A percentile compares a stretch with the other conserved stretches of the same genome.
Conservation (phyloP, 441 rosid genomes). For the Francoa sonchifolia region DNA sequence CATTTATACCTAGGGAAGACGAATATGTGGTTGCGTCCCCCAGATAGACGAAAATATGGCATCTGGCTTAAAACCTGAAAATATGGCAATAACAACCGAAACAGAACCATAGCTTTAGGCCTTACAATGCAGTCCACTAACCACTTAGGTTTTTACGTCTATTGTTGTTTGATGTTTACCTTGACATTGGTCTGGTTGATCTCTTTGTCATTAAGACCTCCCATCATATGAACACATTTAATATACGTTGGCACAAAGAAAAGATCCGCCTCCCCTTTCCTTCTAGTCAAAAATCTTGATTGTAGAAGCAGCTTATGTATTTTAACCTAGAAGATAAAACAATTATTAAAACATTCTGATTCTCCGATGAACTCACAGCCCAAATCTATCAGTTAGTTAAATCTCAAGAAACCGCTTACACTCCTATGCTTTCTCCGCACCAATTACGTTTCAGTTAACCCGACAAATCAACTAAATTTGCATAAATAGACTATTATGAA, state of each 20-base stretch:
- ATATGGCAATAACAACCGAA: neutral
- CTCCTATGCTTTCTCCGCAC: too few relatives aligned
- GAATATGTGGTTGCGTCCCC: slow-evolving; percentile 86
- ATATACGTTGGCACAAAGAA: slow-evolving; percentile 91
- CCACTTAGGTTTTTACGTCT: too few relatives aligned
- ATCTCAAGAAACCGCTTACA: too few relatives aligned
- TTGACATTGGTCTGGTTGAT: slow-evolving; percentile 72
- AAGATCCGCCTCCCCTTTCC: slow-evolving; percentile 77
- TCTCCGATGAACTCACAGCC: neutral
- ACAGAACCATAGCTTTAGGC: too few relatives aligned
- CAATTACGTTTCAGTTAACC: too few relatives aligned
- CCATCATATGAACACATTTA: slow-evolving; percentile 80
- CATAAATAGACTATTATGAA: too few relatives aligned
- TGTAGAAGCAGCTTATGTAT: slow-evolving; percentile 51
- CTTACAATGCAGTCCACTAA: too few relatives aligned
- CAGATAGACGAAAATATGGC: slow-evolving; percentile 81
- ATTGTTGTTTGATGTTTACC: slow-evolving; percentile 28
- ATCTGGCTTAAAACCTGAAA: slow-evolving; percentile 72
- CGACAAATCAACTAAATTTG: too few relatives aligned
- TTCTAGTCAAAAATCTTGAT: slow-evolving; percentile 52
- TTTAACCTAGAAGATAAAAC: slow-evolving; percentile 43
- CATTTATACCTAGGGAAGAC: slow-evolving; percentile 78
- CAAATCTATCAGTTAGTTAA: too few relatives aligned
- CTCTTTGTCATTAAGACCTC: slow-evolving; percentile 89
- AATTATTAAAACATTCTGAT: neutral